phyloP scores from a whole-genome alignment of 345 rosid species.

The Erucastrum elatum region DNA sequence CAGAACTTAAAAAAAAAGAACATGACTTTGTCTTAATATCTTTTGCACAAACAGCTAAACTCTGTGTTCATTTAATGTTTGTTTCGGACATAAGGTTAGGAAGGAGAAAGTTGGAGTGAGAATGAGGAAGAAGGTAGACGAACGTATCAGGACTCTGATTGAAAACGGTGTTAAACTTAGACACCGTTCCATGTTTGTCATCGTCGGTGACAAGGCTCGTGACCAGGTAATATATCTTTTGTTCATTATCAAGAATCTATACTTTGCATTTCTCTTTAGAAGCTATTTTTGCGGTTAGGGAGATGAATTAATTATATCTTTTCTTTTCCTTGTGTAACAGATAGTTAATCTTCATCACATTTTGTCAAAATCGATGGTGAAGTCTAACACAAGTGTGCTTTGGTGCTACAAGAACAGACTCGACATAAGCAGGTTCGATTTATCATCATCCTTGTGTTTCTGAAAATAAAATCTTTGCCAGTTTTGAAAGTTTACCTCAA shows the following conservation, averaged over 20 bases:
- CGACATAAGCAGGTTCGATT: conserved; percentile 86
- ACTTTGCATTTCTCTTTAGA: conserved; percentile 31
- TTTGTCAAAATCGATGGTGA: conserved; percentile 69
- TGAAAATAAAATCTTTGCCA: not conserved
- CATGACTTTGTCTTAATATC: not conserved
- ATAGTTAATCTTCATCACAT: conserved; percentile 92
- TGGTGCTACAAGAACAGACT: conserved; percentile 97
- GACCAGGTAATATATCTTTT: conserved; percentile 38
- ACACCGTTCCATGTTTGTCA: conserved; percentile 89
- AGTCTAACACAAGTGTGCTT: conserved; percentile 68
- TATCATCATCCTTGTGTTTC: conserved; percentile 7
- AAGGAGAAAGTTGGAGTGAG: conserved; percentile 5
- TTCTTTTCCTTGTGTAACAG: conserved; percentile 38
- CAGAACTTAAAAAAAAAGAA: not conserved
- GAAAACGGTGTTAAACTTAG: conserved; percentile 86
- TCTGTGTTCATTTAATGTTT: conserved; percentile 12
- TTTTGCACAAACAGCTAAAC: not conserved
- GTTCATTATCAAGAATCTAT: not conserved
- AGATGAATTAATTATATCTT: no score
- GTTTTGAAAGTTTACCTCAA: not conserved
- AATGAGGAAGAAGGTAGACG: conserved; percentile 99
- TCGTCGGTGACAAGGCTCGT: conserved; percentile 92
- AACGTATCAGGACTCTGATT: conserved; percentile 82
- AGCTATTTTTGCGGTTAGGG: no score
- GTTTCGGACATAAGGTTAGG: conserved; percentile 9